Conservation (phyloP, 495 filamentous ascomycete genomes). For the Annulohypoxylon stygium region DNA sequence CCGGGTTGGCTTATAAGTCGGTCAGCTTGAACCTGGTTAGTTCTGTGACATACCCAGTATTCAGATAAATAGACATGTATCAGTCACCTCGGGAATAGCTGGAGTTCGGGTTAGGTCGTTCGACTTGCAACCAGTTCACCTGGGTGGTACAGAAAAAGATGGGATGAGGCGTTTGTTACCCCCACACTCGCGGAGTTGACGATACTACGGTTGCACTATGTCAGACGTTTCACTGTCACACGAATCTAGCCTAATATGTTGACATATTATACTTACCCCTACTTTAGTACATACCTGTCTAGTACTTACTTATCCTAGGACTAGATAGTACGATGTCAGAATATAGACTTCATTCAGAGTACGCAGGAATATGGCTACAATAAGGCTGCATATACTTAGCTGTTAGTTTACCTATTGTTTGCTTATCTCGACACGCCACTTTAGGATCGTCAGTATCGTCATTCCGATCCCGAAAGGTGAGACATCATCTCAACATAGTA, state of each 20-base stretch:
- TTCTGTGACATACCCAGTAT: neutral
- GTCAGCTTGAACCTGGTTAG: neutral
- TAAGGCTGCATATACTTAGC: neutral
- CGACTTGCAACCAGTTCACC: neutral
- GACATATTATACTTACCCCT: neutral
- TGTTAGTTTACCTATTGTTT: neutral
- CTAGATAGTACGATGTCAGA: neutral
- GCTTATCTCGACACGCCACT: neutral
- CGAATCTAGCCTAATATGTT: slow-evolving; percentile 1
- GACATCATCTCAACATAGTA: neutral
- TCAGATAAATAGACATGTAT: neutral
- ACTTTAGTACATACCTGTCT: neutral
- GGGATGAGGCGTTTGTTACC: slow-evolving; percentile 5
- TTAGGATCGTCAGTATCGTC: neutral
- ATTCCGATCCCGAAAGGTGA: neutral
- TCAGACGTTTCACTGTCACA: slow-evolving; percentile 1
- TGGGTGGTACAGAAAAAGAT: slow-evolving; percentile 1
- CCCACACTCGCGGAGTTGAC: slow-evolving; percentile 20
- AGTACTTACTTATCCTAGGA: no score
- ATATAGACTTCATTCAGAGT: neutral
- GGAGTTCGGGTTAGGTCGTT: slow-evolving; percentile 27
- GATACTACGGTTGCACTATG: slow-evolving; percentile 4
- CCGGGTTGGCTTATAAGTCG: neutral
- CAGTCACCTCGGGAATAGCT: slow-evolving; percentile 11
- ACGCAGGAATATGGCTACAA: neutral